Conservation (phyloP, 2,329 filamentous ascomycete genomes). For the Hypocreales sp. region DNA sequence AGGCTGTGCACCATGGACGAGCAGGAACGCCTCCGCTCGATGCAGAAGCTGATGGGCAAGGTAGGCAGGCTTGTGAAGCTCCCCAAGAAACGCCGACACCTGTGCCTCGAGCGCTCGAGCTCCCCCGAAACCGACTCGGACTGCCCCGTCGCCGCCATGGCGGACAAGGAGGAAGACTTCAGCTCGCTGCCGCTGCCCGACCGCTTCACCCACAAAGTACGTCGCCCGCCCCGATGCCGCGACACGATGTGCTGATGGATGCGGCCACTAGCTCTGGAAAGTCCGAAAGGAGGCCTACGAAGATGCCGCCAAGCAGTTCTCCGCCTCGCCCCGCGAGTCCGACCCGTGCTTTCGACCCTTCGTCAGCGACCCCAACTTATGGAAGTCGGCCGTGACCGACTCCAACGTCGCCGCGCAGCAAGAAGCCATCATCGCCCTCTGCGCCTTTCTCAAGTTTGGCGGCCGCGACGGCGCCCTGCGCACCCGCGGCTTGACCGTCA, state of each 20-base stretch:
- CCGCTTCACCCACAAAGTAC: slow-evolving; percentile 68
- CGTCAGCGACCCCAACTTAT: slow-evolving; percentile 65
- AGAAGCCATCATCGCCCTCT: slow-evolving; percentile 76
- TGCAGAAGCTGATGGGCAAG: slow-evolving; percentile 16
- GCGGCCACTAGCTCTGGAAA: slow-evolving; percentile 62
- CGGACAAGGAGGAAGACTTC: slow-evolving; percentile 71
- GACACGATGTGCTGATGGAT: background rate
- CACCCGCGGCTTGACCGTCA: slow-evolving; percentile 61
- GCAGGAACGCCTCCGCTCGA: background rate
- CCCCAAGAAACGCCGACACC: slow-evolving; percentile 1
- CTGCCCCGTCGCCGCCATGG: slow-evolving; percentile 37
- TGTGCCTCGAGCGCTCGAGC: slow-evolving; percentile 5
- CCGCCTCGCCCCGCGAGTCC: slow-evolving; percentile 67
- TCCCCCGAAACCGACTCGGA: slow-evolving; percentile 6
- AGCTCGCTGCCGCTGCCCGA: slow-evolving; percentile 64
- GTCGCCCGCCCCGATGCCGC: slow-evolving; percentile 3
- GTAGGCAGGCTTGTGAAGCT: slow-evolving; percentile 11
- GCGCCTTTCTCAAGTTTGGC: slow-evolving; percentile 83
- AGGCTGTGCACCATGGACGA: slow-evolving; percentile 1
- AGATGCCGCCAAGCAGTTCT: slow-evolving; percentile 77
- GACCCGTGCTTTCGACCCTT: slow-evolving; percentile 82
- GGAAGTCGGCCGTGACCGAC: slow-evolving; percentile 86
- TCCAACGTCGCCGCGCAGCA: slow-evolving; percentile 95
- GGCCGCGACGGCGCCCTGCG: slow-evolving; percentile 64
- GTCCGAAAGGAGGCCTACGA: slow-evolving; percentile 91